These are phyloP conservation scores for Talaromyces sp. DNA, from an alignment of 2,329 filamentous ascomycete species.

Conservation along the genomic window DNA sequence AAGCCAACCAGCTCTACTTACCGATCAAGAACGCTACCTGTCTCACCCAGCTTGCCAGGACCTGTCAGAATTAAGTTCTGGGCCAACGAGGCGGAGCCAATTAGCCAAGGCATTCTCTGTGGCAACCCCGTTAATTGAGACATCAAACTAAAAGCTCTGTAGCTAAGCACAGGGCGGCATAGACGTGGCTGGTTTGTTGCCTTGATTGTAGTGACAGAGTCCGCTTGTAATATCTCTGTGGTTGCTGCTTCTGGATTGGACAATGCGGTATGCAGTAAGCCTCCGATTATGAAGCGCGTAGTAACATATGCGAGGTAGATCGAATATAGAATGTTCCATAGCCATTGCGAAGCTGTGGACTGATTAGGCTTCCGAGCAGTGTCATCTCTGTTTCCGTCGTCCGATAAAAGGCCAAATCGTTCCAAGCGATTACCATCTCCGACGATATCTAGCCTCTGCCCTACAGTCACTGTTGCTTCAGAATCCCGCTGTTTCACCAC, in stretches of 20 bases:
- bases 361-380: constrained; percentile 22
- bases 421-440: constrained; percentile 46
- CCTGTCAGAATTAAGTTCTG: constrained; percentile 70
- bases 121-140: constrained; percentile 69
- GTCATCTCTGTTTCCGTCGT: constrained; percentile 24
- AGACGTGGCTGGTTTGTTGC: constrained; percentile 27
- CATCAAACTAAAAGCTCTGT: constrained; percentile 70
- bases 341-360: constrained; percentile 34
- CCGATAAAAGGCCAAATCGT: constrained; percentile 52
- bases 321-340: constrained; percentile 52
- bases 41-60: constrained; percentile 67
- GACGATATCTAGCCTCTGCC: constrained; percentile 26
- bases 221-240: constrained; percentile 24
- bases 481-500: constrained; percentile 32
- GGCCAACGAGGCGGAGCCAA: constrained; percentile 66
- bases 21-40: constrained; percentile 82
- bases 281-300: constrained; percentile 61
- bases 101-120: constrained; percentile 84
- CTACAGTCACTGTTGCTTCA: constrained; percentile 9
- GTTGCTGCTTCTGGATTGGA: constrained; percentile 47
- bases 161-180: constrained; percentile 61
- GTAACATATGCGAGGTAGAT: constrained; percentile 52
- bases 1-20: constrained; percentile 51
- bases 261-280: constrained; percentile 63
- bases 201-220: constrained; percentile 21